Evolutionary conservation across 73 alveolate species (phyloP).

Genomic region (Tetrahymena borealis): DNA sequence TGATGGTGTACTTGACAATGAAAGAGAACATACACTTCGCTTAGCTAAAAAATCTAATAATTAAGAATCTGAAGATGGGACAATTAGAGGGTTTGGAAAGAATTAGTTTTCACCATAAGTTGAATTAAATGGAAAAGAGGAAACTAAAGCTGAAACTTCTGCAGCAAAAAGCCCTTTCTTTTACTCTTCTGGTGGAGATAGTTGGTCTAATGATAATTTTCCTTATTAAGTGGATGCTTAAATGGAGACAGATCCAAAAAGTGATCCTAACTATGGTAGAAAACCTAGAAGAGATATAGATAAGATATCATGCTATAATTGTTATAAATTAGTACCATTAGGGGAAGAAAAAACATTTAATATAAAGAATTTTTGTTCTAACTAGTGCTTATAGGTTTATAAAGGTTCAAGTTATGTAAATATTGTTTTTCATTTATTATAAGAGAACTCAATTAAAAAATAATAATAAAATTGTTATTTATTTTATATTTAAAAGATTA

Average conservation of each 20-base stretch:
- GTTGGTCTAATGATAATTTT: neutral
- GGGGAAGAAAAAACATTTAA: neutral
- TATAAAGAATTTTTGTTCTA: neutral
- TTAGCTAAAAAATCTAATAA: neutral
- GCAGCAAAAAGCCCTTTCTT: neutral
- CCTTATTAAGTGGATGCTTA: neutral
- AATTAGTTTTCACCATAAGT: neutral
- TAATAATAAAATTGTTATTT: neutral
- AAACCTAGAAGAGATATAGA: neutral
- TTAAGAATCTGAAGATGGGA: neutral
- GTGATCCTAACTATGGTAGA: neutral
- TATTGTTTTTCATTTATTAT: too few species aligned
- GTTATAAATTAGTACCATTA: neutral
- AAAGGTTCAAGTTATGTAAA: neutral
- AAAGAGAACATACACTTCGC: neutral
- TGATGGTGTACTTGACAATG: neutral
- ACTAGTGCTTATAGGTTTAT: neutral
- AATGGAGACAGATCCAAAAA: neutral
- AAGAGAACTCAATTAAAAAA: too few species aligned
- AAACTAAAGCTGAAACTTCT: neutral
- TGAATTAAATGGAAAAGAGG: neutral
- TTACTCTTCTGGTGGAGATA: neutral
- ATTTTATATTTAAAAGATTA: neutral
- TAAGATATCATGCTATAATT: neutral
- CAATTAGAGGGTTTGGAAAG: neutral